A percentile compares a stretch with the other conserved stretches of the same genome.
These are phyloP conservation scores for Trichoderma oligosporum DNA, from an alignment of 2,329 filamentous ascomycete species.

Conservation along the genomic window DNA sequence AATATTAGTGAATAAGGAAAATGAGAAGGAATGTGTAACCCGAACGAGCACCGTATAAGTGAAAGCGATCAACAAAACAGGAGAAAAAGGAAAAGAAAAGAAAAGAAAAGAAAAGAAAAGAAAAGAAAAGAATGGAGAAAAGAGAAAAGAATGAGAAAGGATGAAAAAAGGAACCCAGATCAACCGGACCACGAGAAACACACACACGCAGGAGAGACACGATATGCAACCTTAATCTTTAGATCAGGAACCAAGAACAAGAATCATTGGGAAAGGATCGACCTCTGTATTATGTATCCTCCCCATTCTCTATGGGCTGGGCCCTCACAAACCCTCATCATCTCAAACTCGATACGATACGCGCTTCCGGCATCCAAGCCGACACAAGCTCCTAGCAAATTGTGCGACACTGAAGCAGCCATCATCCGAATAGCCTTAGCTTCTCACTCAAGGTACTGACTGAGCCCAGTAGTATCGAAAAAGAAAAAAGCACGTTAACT, in stretches of 20 bases:
- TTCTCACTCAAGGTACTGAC: too few species aligned
- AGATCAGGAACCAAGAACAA: conserved; percentile 15
- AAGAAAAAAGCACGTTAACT: too few species aligned
- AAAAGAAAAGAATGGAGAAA: conserved; percentile 13
- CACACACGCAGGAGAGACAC: conserved; percentile 21
- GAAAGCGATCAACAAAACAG: conserved; percentile 22
- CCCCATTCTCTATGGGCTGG: not conserved
- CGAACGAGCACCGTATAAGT: not conserved
- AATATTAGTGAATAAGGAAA: not conserved
- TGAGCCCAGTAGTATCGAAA: too few species aligned
- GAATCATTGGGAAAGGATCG: conserved; percentile 21
- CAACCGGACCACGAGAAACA: conserved; percentile 19
- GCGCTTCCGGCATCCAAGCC: conserved; percentile 8
- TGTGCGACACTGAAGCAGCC: not conserved
- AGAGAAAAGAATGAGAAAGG: conserved; percentile 16
- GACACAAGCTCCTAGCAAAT: not conserved
- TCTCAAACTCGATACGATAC: not conserved
- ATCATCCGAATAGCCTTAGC: too few species aligned
- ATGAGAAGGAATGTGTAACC: conserved; percentile 5
- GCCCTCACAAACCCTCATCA: not conserved
- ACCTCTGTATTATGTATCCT: conserved; percentile 17
- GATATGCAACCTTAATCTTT: conserved; percentile 14
- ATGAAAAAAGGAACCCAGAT: conserved; percentile 13
- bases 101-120: conserved; percentile 21
- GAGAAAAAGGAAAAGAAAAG: conserved; percentile 21